These are phyloP conservation scores for Phyllosticta citrichinensis DNA, from an alignment of 2,329 filamentous ascomycete genomes.

Conservation along the genomic window DNA sequence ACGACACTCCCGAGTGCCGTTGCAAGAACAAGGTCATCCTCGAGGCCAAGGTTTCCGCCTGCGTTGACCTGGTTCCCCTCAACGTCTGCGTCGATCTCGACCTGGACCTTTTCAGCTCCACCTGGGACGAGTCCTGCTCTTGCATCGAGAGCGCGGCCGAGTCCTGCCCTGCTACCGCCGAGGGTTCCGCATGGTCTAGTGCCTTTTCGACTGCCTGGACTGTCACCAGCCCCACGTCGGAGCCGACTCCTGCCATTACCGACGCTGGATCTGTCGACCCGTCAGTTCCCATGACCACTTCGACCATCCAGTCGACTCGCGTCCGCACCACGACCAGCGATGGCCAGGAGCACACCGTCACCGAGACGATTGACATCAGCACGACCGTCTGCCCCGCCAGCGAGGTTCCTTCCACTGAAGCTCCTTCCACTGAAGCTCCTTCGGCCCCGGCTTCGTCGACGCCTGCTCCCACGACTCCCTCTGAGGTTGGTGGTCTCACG, in stretches of 20 bases:
- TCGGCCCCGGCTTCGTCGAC: background rate
- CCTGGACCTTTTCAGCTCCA: constrained; percentile 7
- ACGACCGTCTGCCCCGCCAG: constrained; percentile 33
- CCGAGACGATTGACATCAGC: constrained; percentile 19
- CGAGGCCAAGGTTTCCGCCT: constrained; percentile 5
- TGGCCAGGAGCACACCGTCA: constrained; percentile 10
- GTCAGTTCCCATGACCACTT: background rate
- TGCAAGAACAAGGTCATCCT: constrained; percentile 9
- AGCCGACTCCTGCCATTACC: background rate
- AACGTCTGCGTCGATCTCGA: constrained; percentile 9
- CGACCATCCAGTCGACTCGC: background rate
- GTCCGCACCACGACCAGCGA: background rate
- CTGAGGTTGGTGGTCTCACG: background rate
- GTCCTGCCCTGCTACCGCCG: background rate
- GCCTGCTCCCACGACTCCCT: background rate
- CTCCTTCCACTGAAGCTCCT: background rate
- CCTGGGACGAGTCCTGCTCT: constrained; percentile 7
- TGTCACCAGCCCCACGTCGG: background rate
- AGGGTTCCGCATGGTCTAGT: background rate
- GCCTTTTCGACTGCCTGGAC: background rate
- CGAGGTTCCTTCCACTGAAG: background rate
- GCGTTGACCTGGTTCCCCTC: constrained; percentile 9
- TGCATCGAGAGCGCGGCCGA: constrained; percentile 1
- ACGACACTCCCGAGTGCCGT: constrained; percentile 8
- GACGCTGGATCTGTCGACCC: background rate